Evolutionary conservation across 768 basidiomycete genomes (phyloP).

Genomic region (Mycena latifolia): DNA sequence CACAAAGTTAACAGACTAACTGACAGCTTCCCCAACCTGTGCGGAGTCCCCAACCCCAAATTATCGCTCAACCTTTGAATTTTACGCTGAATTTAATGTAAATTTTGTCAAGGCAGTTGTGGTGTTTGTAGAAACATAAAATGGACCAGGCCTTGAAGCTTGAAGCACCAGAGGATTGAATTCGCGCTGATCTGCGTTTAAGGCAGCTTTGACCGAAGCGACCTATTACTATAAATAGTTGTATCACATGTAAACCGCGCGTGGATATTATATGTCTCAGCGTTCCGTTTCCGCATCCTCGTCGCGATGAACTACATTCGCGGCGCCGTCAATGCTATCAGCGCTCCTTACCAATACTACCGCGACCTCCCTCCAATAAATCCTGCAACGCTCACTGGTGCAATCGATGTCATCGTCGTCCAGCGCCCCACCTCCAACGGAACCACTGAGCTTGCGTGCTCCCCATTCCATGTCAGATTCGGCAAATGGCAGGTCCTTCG

Average conservation of each 20-base stretch:
- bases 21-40: too few relatives aligned
- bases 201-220: too few relatives aligned
- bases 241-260: conserved; percentile 1
- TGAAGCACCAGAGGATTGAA: too few relatives aligned
- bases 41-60: conserved; percentile 23
- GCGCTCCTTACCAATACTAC: conserved; percentile 91
- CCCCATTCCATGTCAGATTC: conserved; percentile 97
- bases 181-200: too few relatives aligned
- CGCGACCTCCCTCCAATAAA: conserved; percentile 89
- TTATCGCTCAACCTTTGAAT: not conserved
- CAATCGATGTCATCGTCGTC: conserved; percentile 98
- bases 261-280: not conserved
- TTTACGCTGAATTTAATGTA: too few relatives aligned
- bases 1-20: too few relatives aligned
- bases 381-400: conserved; percentile 96
- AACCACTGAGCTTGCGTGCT: conserved; percentile 82
- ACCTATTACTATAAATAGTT: too few relatives aligned
- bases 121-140: too few relatives aligned
- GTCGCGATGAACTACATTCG: conserved; percentile 86
- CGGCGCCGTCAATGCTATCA: conserved; percentile 87
- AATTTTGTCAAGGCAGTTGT: too few relatives aligned
- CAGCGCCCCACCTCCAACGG: conserved; percentile 76
- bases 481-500: conserved; percentile 97
- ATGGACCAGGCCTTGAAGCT: too few relatives aligned
- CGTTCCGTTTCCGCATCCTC: not conserved